Base-by-base conservation (phyloP, 2,329 filamentous ascomycete genomes). In the Epichloe sp. region DNA sequence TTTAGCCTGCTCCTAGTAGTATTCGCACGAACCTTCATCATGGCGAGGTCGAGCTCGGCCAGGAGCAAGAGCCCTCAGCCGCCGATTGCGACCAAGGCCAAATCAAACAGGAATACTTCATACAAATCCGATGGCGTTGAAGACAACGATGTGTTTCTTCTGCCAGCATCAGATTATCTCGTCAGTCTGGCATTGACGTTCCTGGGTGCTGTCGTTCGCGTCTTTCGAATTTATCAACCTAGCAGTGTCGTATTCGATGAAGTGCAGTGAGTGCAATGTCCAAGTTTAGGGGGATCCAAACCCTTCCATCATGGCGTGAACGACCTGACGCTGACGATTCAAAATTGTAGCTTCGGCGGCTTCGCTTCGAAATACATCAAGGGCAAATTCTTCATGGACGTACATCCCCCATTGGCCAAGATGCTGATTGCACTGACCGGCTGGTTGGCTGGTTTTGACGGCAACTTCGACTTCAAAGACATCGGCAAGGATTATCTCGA, bases 291-390 rank as follows among this genome's bases (percentile, higher is more conserved):
- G 4, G 11, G 21, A 37, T 26, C 19, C 35, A 10, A 23, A 5
- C 17, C 35, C 3, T 7, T 38, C 6, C 45, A 37, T 47, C 12
- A 5, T 26, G 17, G 36, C 11, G 5, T 31, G 21, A 31, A 40
- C 43, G 17, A 42, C 10, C 19, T 23, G 19, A 3, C 34, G 19
- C 41, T 49, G 41, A 49, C 31, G 31, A 1, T 11, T 38, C 15
- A 37, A 26, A 38, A n/a, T n/a, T n/a, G 37, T 63, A 95, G 89
- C 71, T 98, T 98, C 68, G 93, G 93, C 67, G 93, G 93, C 47
- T 98, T 98, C 66, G 93, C 93, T 57, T 88, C 86, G 61, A 98
- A 98, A 71, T 98, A 98, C 70, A 97, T 98, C 78, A 97, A 98
- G 76, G 93, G 93, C 63, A 85, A 79, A 67, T 98, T 98, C 79